Evolutionary conservation across 1,284 basidiomycete species (phyloP).

Genomic region (Ustanciosporium gigantosporum): DNA sequence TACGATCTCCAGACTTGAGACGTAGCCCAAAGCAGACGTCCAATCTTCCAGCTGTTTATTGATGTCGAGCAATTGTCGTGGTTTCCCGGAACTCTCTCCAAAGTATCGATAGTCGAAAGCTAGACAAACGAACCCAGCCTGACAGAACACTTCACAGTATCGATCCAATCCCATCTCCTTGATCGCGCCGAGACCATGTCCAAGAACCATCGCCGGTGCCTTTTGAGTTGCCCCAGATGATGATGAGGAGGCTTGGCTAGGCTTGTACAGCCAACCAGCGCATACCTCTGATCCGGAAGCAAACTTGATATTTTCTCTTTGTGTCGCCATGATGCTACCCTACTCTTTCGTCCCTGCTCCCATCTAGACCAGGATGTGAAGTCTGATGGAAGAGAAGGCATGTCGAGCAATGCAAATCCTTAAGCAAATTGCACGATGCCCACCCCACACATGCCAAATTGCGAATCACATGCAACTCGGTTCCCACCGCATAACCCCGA

Average conservation of each 20-base stretch:
- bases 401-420: no score
- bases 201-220: conserved; percentile 38
- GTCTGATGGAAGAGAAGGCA: no score
- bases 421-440: no score
- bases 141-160: conserved; percentile 22
- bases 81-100: conserved; percentile 29
- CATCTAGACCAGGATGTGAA: no score
- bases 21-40: conserved; percentile 33
- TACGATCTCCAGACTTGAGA: conserved; percentile 15
- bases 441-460: no score
- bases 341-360: no score
- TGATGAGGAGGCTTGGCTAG: background rate
- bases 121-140: conserved; percentile 37
- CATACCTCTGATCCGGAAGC: conserved; percentile 16
- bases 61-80: conserved; percentile 44
- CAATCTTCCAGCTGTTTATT: conserved; percentile 43
- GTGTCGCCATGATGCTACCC: background rate
- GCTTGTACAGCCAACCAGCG: conserved; percentile 38
- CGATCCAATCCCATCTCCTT: conserved; percentile 46
- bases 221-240: background rate
- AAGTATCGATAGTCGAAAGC: conserved; percentile 50
- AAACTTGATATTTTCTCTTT: conserved; percentile 25
- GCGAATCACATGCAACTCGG: no score
- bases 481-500: no score
- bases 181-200: conserved; percentile 40